phyloP scores from a whole-genome alignment of 108 stramenopile species.

The Nannochloropsis gaditana region DNA sequence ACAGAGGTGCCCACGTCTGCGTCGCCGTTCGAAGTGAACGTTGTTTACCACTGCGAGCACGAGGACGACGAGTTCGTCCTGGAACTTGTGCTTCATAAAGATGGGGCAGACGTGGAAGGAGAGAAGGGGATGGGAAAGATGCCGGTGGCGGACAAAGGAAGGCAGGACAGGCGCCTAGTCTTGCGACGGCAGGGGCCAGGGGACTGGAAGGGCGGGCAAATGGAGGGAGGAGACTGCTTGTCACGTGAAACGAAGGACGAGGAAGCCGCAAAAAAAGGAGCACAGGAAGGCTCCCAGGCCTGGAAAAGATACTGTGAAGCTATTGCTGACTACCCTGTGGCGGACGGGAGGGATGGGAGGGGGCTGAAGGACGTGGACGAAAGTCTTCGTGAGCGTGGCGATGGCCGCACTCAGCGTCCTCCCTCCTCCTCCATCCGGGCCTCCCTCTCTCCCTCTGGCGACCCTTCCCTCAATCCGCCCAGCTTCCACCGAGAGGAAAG shows the following conservation, averaged over 20 bases:
- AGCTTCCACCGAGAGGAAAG: not conserved
- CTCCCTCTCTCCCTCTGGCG: no score
- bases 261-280: no score
- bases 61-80: slow-evolving; percentile 8
- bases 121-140: not conserved
- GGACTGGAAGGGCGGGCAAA: not conserved
- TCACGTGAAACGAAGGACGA: no score
- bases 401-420: no score
- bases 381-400: no score
- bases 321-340: no score
- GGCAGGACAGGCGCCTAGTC: not conserved
- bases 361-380: no score
- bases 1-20: slow-evolving; percentile 8
- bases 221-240: not conserved
- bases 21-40: not conserved
- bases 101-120: not conserved
- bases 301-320: no score
- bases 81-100: not conserved
- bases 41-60: not conserved
- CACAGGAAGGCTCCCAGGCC: no score
- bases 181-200: not conserved
- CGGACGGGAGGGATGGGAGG: no score
- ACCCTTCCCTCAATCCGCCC: no score
- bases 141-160: not conserved
- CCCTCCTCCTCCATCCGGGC: no score